Conservation (phyloP, 345 rosid species). For the Hibiscus tridactylites region DNA sequence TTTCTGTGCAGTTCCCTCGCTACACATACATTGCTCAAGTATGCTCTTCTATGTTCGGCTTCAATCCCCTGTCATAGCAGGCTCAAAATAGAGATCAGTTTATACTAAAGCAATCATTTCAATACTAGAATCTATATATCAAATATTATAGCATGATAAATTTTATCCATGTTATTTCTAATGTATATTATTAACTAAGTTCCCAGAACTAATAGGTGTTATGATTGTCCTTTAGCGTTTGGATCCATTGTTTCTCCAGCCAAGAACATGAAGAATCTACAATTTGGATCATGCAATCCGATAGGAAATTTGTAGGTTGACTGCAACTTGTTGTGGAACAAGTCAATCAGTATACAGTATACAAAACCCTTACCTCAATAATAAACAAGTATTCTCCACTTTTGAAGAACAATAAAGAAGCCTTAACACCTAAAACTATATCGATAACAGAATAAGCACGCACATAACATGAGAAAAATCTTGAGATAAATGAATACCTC, state of each 20-base stretch:
- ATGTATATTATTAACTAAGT: background rate
- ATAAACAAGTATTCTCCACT: background rate
- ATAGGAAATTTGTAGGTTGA: background rate
- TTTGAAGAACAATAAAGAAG: background rate
- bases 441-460: background rate
- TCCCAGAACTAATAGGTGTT: background rate
- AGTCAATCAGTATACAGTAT: background rate
- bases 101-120: background rate
- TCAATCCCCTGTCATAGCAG: conserved; percentile 40
- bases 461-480: background rate
- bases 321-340: background rate
- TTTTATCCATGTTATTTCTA: background rate
- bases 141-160: background rate
- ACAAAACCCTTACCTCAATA: background rate
- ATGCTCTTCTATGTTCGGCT: conserved; percentile 69
- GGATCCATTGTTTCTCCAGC: too few relatives aligned
- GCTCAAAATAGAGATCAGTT: background rate
- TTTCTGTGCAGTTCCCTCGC: conserved; percentile 77
- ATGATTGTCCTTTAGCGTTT: too few relatives aligned
- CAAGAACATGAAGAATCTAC: too few relatives aligned
- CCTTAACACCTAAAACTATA: background rate
- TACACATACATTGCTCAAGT: conserved; percentile 81
- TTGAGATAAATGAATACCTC: conserved; percentile 36
- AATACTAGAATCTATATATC: background rate
- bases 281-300: background rate